A percentile compares a stretch with the other conserved stretches of the same genome.
Conservation (phyloP, 2,329 filamentous ascomycete species). For the Colletotrichum sp. region DNA sequence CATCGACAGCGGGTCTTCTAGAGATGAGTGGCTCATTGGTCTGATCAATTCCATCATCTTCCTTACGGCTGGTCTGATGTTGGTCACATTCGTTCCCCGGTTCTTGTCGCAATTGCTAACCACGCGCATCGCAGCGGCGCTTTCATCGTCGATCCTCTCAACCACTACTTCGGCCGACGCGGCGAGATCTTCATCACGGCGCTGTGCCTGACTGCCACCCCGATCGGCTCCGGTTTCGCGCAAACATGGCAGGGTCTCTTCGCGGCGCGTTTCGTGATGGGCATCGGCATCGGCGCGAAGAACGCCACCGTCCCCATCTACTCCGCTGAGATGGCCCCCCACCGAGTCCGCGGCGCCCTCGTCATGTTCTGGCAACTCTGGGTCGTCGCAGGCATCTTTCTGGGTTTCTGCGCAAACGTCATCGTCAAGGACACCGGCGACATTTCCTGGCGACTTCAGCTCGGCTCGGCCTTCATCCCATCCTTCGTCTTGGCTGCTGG, state of each 20-base stretch:
- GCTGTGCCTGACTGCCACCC: conserved; percentile 61
- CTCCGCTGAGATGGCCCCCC: conserved; percentile 73
- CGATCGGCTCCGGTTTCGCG: conserved; percentile 62
- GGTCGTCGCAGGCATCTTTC: conserved; percentile 43
- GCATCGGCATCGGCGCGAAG: conserved; percentile 73
- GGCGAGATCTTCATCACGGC: conserved; percentile 72
- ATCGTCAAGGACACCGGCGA: conserved; percentile 54
- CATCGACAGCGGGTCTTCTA: conserved; percentile 38
- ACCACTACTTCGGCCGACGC: conserved; percentile 68
- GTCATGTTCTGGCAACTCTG: conserved; percentile 64
- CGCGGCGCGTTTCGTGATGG: conserved; percentile 69
- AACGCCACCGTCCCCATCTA: conserved; percentile 73
- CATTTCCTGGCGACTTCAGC: conserved; percentile 66
- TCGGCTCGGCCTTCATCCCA: conserved; percentile 62
- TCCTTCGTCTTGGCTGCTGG: conserved; percentile 59
- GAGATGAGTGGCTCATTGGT: conserved; percentile 59
- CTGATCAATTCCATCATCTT: conserved; percentile 54
- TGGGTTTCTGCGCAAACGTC: conserved; percentile 59
- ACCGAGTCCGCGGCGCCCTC: conserved; percentile 73
- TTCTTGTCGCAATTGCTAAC: not conserved
- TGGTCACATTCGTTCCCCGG: not conserved
- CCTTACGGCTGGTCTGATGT: conserved; percentile 22
- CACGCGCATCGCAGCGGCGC: conserved; percentile 48
- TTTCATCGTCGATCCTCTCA: conserved; percentile 72
- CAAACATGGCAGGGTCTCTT: conserved; percentile 72